Evolutionary conservation across 495 filamentous ascomycete genomes (phyloP).

Genomic region (Evansstolkia leycettana): DNA sequence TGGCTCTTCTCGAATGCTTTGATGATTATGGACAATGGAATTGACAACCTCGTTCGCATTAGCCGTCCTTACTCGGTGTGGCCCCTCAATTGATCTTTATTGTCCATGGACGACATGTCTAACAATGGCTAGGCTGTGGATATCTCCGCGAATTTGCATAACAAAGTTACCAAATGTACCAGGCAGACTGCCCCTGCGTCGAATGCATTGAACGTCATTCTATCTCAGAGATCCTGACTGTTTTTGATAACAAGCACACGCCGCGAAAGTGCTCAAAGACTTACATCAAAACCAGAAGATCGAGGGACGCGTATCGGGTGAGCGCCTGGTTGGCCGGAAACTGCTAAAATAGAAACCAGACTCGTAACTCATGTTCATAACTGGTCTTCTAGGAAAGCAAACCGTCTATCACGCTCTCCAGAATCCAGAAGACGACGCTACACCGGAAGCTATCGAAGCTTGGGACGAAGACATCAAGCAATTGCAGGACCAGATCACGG

Average conservation of each 20-base stretch:
- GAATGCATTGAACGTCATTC: not conserved
- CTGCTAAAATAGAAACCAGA: not conserved
- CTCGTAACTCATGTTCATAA: not conserved
- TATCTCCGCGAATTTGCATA: conserved; percentile 53
- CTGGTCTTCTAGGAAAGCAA: conserved; percentile 41
- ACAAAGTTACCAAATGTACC: conserved; percentile 51
- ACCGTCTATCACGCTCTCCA: conserved; percentile 51
- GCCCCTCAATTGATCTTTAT: not conserved
- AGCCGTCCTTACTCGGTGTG: conserved; percentile 50
- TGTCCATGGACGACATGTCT: not conserved
- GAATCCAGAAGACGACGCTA: conserved; percentile 28
- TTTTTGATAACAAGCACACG: conserved; percentile 27
- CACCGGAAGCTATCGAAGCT: conserved; percentile 31
- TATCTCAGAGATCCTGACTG: no score
- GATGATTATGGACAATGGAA: no score
- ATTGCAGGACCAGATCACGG: conserved; percentile 36
- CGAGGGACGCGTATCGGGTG: conserved; percentile 44
- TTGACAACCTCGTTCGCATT: no score
- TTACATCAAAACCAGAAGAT: conserved; percentile 49
- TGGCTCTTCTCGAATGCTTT: no score
- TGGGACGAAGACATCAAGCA: conserved; percentile 38
- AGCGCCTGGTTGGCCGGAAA: not conserved
- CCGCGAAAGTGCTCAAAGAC: conserved; percentile 51
- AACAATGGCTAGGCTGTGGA: conserved; percentile 40
- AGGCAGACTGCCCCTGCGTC: not conserved